phyloP scores from a whole-genome alignment of 2,329 filamentous ascomycete species.

The Cercospora zeina region DNA sequence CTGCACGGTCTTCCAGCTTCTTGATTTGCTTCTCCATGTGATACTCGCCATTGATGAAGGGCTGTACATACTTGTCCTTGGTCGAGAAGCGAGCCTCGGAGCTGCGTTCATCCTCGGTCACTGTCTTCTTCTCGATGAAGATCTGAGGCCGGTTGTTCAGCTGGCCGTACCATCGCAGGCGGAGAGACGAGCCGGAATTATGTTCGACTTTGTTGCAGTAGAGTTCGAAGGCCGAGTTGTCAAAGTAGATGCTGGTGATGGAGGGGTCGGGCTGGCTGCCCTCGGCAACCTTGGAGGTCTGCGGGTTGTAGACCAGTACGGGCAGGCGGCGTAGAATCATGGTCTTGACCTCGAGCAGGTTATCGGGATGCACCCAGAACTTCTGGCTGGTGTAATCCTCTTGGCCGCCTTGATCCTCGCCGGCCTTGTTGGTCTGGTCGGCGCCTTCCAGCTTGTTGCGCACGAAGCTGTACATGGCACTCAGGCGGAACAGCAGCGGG shows the following conservation, averaged over 20 bases:
- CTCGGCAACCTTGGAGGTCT: conserved; percentile 78
- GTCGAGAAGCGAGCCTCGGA: conserved; percentile 78
- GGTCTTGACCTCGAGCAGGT: conserved; percentile 95
- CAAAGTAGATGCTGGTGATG: conserved; percentile 94
- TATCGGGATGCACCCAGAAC: conserved; percentile 92
- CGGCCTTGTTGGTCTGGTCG: conserved; percentile 22
- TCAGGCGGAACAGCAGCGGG: conserved; percentile 81
- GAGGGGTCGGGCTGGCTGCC: conserved; percentile 76
- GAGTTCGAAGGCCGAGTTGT: conserved; percentile 79
- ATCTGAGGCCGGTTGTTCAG: conserved; percentile 77
- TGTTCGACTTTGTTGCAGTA: conserved; percentile 83
- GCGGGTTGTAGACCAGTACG: conserved; percentile 88
- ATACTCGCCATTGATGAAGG: conserved; percentile 83
- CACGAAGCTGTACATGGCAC: conserved; percentile 93
- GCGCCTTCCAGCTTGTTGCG: conserved; percentile 75
- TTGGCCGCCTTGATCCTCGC: conserved; percentile 28
- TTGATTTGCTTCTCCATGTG: conserved; percentile 86
- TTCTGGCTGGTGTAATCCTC: conserved; percentile 41
- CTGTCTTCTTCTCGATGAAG: conserved; percentile 83
- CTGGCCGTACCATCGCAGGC: conserved; percentile 89
- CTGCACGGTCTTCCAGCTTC: conserved; percentile 77
- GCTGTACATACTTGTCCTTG: conserved; percentile 91
- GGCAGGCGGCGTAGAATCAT: conserved; percentile 88
- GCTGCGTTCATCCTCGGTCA: conserved; percentile 73
- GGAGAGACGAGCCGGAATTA: conserved; percentile 75